A percentile compares a stretch with the other conserved stretches of the same genome.
phyloP scores from a whole-genome alignment of 2,329 filamentous ascomycete genomes.

The Sarocladiaceae sp. region DNA sequence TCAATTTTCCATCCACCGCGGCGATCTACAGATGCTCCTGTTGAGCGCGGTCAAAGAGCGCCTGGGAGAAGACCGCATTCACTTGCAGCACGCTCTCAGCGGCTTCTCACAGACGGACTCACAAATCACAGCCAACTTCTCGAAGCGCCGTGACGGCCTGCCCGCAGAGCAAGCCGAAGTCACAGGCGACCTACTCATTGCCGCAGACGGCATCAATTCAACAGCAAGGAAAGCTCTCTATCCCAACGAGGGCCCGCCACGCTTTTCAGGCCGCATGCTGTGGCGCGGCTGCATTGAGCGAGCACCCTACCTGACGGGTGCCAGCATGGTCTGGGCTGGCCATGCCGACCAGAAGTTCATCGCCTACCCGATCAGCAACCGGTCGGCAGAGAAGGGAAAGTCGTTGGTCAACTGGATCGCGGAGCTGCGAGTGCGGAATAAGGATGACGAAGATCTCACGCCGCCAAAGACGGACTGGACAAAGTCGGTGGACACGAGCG shows the following conservation, averaged over 20 bases:
- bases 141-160: not conserved
- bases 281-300: constrained; percentile 8
- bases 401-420: constrained; percentile 6
- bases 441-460: constrained; percentile 4
- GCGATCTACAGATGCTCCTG: constrained; percentile 7
- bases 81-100: constrained; percentile 6
- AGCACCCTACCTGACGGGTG: constrained; percentile 3
- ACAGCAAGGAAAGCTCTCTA: not conserved
- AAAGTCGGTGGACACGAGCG: constrained; percentile 2
- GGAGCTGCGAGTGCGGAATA: constrained; percentile 2
- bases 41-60: constrained; percentile 5
- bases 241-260: constrained; percentile 4
- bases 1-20: constrained; percentile 7
- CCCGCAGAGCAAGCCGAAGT: not conserved
- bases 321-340: constrained; percentile 7
- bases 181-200: constrained; percentile 2
- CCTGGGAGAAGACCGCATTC: not conserved
- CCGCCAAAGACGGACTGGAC: constrained; percentile 7
- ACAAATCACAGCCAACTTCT: constrained; percentile 4
- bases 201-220: constrained; percentile 5
- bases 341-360: constrained; percentile 8
- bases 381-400: constrained; percentile 4
- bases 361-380: constrained; percentile 8
- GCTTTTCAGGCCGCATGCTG: constrained; percentile 4
- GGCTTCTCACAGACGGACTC: not conserved